Evolutionary conservation across 106 monocot genomes (phyloP).

Genomic region (Dendrobium catenatum): DNA sequence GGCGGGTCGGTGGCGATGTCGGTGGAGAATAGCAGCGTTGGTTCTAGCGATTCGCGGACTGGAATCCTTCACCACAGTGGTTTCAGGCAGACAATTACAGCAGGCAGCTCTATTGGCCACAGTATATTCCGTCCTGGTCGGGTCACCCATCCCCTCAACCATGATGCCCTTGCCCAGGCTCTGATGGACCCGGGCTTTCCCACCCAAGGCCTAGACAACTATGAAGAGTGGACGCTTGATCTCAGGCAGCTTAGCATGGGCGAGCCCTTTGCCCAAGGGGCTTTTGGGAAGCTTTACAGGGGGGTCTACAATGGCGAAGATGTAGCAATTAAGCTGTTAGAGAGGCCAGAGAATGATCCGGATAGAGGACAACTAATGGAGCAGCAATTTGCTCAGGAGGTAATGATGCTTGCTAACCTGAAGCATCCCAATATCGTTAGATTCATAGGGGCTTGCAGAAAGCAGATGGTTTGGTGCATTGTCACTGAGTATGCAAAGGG

Average conservation of each 20-base stretch:
- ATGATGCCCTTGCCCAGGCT: slow-evolving; percentile 49
- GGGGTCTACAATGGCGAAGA: slow-evolving; percentile 67
- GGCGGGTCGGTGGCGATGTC: slow-evolving; percentile 43
- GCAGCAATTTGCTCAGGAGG: slow-evolving; percentile 69
- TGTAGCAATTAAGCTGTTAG: slow-evolving; percentile 63
- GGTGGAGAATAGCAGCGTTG: slow-evolving; percentile 39
- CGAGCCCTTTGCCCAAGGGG: slow-evolving; percentile 55
- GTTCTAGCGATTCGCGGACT: slow-evolving; percentile 43
- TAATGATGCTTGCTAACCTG: slow-evolving; percentile 67
- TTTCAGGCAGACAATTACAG: slow-evolving; percentile 25
- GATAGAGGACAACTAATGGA: slow-evolving; percentile 57
- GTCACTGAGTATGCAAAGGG: slow-evolving; percentile 74
- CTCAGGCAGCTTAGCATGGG: slow-evolving; percentile 57
- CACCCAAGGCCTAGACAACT: slow-evolving; percentile 37
- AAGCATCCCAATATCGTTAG: slow-evolving; percentile 56
- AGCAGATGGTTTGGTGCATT: slow-evolving; percentile 74
- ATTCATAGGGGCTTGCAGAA: slow-evolving; percentile 58
- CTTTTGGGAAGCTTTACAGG: slow-evolving; percentile 68
- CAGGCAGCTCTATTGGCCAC: slow-evolving; percentile 30
- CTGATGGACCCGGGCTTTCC: slow-evolving; percentile 45
- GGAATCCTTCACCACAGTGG: slow-evolving; percentile 51
- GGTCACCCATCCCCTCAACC: slow-evolving; percentile 32
- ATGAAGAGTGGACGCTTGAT: slow-evolving; percentile 63
- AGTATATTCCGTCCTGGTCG: slow-evolving; percentile 29
- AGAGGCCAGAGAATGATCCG: slow-evolving; percentile 48